Evolutionary conservation across 371 early-diverging fungal species (phyloP).

Genomic region (Syncephalastrum monosporum): DNA sequence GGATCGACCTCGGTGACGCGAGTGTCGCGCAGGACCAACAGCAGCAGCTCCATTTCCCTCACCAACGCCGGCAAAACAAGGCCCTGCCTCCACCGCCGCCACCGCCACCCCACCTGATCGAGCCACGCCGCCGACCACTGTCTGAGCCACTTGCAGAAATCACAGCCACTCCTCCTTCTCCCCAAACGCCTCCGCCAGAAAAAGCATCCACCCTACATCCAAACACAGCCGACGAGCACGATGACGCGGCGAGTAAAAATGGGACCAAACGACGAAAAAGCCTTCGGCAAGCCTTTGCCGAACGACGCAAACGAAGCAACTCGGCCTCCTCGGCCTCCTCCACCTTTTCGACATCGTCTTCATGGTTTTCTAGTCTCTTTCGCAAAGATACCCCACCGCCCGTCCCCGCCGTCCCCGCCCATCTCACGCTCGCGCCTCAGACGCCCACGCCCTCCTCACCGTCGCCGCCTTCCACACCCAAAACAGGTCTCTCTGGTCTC

Average conservation of each 20-base stretch:
- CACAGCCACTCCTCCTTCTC: not conserved
- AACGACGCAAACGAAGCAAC: too few relatives aligned
- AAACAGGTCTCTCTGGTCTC: too few relatives aligned
- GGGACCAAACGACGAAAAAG: constrained; percentile 7
- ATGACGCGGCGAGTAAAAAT: too few relatives aligned
- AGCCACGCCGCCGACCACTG: not conserved
- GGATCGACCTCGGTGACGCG: constrained; percentile 43
- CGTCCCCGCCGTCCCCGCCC: not conserved
- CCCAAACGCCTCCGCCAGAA: not conserved
- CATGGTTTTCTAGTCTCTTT: too few relatives aligned
- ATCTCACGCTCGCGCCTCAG: too few relatives aligned
- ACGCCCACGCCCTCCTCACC: too few relatives aligned
- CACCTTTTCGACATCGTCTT: too few relatives aligned
- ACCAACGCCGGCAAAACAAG: not conserved
- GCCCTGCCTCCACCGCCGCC: not conserved
- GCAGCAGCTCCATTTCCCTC: constrained; percentile 1
- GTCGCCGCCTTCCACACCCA: too few relatives aligned
- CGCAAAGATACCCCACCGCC: not conserved
- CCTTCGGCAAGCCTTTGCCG: constrained; percentile 5
- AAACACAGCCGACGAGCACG: too few relatives aligned
- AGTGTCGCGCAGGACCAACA: constrained; percentile 22
- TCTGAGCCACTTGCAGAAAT: not conserved
- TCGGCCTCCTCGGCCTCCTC: too few relatives aligned
- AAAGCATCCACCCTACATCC: not conserved
- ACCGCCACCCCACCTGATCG: constrained; percentile 5